These are phyloP conservation scores for Hypericum perforatum DNA, from an alignment of 345 rosid species.

Conservation along the genomic window DNA sequence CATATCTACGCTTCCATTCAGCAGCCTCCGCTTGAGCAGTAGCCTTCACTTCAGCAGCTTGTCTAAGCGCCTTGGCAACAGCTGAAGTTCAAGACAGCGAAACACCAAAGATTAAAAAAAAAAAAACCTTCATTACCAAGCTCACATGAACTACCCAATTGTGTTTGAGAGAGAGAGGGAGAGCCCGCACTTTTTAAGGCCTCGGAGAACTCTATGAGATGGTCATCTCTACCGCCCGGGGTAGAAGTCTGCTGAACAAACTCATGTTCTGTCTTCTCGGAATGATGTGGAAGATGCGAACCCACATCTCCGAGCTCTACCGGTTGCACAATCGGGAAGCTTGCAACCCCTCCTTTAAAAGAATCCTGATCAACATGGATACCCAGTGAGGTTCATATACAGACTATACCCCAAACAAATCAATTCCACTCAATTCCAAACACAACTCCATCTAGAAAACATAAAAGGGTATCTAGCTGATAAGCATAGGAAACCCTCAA, in stretches of 20 bases:
- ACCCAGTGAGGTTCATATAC: too few relatives aligned
- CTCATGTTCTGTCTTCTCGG: slow-evolving; percentile 89
- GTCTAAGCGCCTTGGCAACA: slow-evolving; percentile 89
- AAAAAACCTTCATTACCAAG: too few relatives aligned
- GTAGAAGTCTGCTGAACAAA: slow-evolving; percentile 73
- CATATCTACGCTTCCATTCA: slow-evolving; percentile 96
- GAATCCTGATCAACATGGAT: slow-evolving; percentile 20
- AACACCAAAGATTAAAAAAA: too few relatives aligned
- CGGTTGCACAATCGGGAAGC: slow-evolving; percentile 24
- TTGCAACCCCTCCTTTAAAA: slow-evolving; percentile 43
- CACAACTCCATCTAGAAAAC: too few relatives aligned
- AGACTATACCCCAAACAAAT: too few relatives aligned
- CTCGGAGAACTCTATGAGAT: slow-evolving; percentile 90
- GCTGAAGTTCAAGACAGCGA: slow-evolving; percentile 32
- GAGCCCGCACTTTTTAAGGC: slow-evolving; percentile 69
- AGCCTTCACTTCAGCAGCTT: slow-evolving; percentile 97
- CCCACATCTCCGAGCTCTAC: slow-evolving; percentile 38
- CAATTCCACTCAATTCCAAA: too few relatives aligned
- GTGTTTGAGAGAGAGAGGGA: slow-evolving; percentile 2
- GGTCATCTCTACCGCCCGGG: slow-evolving; percentile 56
- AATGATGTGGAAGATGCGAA: slow-evolving; percentile 37
- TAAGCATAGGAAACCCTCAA: too few relatives aligned
- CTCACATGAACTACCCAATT: neutral
- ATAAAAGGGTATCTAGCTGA: too few relatives aligned
- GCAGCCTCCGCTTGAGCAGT: slow-evolving; percentile 96